Percentiles rank a stretch among this genome's conserved stretches.
Conservation (phyloP, 2,329 filamentous ascomycete genomes). For the Microsporum canis region DNA sequence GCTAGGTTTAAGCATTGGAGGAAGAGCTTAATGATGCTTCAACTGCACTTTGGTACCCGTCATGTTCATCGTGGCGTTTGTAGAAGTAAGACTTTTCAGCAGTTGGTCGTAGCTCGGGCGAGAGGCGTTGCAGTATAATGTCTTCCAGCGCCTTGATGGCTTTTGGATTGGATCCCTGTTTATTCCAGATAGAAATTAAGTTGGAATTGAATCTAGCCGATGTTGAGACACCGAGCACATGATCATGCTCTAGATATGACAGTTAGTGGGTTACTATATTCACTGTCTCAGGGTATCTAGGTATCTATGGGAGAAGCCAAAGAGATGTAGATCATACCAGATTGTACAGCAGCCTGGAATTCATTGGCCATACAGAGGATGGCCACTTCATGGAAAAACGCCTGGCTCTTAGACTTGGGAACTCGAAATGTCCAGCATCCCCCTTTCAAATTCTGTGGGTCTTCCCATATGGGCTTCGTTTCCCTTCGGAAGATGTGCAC, state of each 20-base stretch:
- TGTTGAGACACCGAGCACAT: constrained; percentile 75
- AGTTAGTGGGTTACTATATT: background rate
- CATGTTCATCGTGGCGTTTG: constrained; percentile 81
- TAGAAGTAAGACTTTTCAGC: constrained; percentile 50
- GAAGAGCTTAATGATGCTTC: background rate
- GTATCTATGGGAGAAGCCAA: background rate
- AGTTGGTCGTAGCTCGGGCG: constrained; percentile 60
- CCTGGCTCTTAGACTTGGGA: constrained; percentile 57
- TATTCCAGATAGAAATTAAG: constrained; percentile 87
- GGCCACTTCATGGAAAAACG: constrained; percentile 28
- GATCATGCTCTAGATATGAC: constrained; percentile 55
- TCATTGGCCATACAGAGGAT: constrained; percentile 30
- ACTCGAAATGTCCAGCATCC: constrained; percentile 91
- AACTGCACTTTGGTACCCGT: constrained; percentile 54
- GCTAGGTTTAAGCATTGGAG: background rate
- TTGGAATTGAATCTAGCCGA: constrained; percentile 82
- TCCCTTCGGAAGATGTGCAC: constrained; percentile 71
- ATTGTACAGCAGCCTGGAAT: constrained; percentile 57
- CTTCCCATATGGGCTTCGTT: constrained; percentile 69
- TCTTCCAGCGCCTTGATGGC: constrained; percentile 65
- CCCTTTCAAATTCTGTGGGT: constrained; percentile 72
- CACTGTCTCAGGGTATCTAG: background rate
- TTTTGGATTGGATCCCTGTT: constrained; percentile 66
- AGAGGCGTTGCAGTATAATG: constrained; percentile 62
- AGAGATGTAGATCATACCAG: constrained; percentile 47